Evolutionary conservation across 805 yeast species (phyloP), one percentile per base, ranked within the genome.

Genomic region (Clavispora fructus): DNA sequence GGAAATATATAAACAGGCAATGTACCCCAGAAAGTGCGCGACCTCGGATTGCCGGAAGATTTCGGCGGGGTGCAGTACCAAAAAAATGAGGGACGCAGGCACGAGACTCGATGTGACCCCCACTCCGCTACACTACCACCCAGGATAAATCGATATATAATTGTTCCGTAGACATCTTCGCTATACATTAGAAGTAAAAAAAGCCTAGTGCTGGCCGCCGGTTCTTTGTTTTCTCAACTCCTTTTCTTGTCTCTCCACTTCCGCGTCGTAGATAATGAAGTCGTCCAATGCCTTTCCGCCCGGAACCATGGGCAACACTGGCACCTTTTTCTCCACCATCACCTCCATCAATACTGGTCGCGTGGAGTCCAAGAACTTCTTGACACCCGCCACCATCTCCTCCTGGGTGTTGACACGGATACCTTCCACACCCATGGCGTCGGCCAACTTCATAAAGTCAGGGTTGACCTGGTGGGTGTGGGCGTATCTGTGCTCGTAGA

Each of bases 271-370:
- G 40, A 78, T 77, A 55, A 94, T 86, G 65, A 92, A 91, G 68
- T 94, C 98, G 62, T 94, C 92, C 60, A 94, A 77, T 53, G 87
- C 96, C 67, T 87, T 88, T 58, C 98, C 99, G 50, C 83, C 95
- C 44, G 99, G 96, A 45, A 94, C 98, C 95, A 94, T 90, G 46
- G 99, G 99, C 65, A 94, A 78, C 50, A 94, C 98, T 43, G 97
- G 97, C 41, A 92, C 96, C 76, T 86, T 86, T 77, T 82, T 81
- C 72, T 91, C 98, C 29, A 90, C 94, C 42, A 83, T 60, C 39
- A 90, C 98, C 75, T 94, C 99, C 61, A 92, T 70, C 62, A 94
- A 77, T 40, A 91, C 86, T 23, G 99, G 98, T 16, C 95, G 95
- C 45, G 75, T 70, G 62, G 78, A 74, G 46, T 77, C 86, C 48